Percentiles rank a stretch among this genome's conserved stretches.
Evolutionary conservation across 345 rosid genomes (phyloP).

Genomic region (Linum lewisii): DNA sequence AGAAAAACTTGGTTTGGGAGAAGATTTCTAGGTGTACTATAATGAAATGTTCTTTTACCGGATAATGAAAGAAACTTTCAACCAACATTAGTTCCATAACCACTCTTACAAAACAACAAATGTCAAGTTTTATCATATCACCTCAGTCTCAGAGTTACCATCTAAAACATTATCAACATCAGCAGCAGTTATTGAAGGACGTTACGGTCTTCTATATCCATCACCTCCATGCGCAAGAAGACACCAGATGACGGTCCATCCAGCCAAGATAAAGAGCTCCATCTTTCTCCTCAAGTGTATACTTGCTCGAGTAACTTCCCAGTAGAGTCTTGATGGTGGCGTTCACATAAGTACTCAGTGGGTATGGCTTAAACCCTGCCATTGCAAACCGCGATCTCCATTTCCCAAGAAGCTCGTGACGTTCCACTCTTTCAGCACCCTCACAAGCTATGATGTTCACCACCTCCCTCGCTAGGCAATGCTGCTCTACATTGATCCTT

Average conservation of each 20-base stretch:
- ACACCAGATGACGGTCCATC: constrained; percentile 58
- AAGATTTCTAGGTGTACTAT: background rate
- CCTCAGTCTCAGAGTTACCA: constrained; percentile 3
- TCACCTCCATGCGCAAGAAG: constrained; percentile 88
- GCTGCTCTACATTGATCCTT: constrained; percentile 81
- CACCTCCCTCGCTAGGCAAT: constrained; percentile 87
- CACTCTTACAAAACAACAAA: background rate
- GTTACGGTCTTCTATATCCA: background rate
- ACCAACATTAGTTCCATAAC: background rate
- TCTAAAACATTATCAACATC: background rate
- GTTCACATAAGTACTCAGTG: constrained; percentile 62
- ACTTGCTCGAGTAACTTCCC: constrained; percentile 49
- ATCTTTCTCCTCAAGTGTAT: constrained; percentile 69
- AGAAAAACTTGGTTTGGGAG: no score
- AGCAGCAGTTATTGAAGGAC: background rate
- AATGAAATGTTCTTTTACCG: background rate
- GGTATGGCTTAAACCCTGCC: constrained; percentile 83
- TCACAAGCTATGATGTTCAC: constrained; percentile 92
- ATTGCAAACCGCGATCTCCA: constrained; percentile 75
- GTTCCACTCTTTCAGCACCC: constrained; percentile 84
- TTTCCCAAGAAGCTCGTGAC: constrained; percentile 73
- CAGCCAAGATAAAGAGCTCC: constrained; percentile 81
- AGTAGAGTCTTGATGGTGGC: constrained; percentile 60
- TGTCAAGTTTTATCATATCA: background rate
- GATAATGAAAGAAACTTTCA: background rate